phyloP scores from a whole-genome alignment of 2,329 filamentous ascomycete species.

The Chaetoscypha palmicola region DNA sequence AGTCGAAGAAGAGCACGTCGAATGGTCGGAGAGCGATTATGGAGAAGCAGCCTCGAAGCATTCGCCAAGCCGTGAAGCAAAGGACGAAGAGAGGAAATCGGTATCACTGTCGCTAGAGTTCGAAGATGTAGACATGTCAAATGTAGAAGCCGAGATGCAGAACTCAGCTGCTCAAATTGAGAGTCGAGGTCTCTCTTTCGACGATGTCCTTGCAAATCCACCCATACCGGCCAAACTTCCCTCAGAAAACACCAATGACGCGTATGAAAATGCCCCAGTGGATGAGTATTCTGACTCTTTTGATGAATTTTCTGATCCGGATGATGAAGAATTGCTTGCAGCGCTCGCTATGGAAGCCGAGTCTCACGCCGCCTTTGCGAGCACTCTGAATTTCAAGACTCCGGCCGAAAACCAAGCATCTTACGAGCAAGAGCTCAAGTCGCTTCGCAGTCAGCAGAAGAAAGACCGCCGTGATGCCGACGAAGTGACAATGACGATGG shows the following conservation, averaged over 20 bases:
- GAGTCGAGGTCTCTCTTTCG: constrained; percentile 21
- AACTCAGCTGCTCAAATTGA: not conserved
- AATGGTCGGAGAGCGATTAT: constrained; percentile 49
- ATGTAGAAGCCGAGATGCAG: constrained; percentile 11
- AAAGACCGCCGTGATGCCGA: constrained; percentile 94
- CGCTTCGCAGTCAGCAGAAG: constrained; percentile 87
- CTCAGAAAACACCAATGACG: constrained; percentile 11
- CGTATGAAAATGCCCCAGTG: constrained; percentile 18
- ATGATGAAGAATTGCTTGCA: constrained; percentile 81
- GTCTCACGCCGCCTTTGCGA: constrained; percentile 89
- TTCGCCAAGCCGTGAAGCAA: constrained; percentile 7
- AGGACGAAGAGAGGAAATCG: constrained; percentile 14
- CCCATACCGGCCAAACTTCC: constrained; percentile 13
- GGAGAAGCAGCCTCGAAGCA: constrained; percentile 21
- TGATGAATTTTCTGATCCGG: constrained; percentile 73
- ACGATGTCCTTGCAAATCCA: constrained; percentile 13
- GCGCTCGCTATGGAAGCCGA: constrained; percentile 86
- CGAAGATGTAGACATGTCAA: constrained; percentile 40
- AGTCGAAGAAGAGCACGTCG: constrained; percentile 32
- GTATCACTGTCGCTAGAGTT: constrained; percentile 41
- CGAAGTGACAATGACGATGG: constrained; percentile 94
- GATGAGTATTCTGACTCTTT: constrained; percentile 26
- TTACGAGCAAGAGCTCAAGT: constrained; percentile 81
- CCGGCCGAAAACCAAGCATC: constrained; percentile 63
- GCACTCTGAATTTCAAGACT: constrained; percentile 71